These are phyloP conservation scores for Ceratocystis cacaofunesta DNA, from an alignment of 2,329 filamentous ascomycete species.

Conservation along the genomic window DNA sequence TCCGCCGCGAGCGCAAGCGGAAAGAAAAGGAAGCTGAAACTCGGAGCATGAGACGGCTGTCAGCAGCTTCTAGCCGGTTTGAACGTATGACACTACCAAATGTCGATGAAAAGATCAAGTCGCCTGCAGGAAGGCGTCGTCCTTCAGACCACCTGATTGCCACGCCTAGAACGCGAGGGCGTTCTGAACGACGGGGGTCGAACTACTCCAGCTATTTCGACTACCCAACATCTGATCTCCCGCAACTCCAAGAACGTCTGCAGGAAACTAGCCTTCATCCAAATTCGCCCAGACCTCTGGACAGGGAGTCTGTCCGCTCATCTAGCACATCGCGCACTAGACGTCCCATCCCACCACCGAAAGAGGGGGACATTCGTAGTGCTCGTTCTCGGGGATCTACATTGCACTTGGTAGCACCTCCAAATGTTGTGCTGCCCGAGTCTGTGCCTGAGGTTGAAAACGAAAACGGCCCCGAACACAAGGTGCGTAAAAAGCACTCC, in stretches of 20 bases:
- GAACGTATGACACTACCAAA: constrained; percentile 66
- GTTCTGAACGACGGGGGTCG: constrained; percentile 60
- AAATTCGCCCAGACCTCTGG: constrained; percentile 52
- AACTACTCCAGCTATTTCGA: constrained; percentile 49
- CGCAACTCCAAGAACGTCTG: constrained; percentile 51
- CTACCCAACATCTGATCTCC: constrained; percentile 56
- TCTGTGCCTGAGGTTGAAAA: constrained; percentile 18
- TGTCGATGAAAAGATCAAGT: constrained; percentile 54
- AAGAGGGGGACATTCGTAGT: constrained; percentile 56
- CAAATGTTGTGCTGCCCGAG: constrained; percentile 32
- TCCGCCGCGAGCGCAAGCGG: constrained; percentile 63
- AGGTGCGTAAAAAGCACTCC: constrained; percentile 41
- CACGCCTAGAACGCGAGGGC: constrained; percentile 55
- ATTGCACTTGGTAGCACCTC: constrained; percentile 65
- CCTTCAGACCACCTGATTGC: constrained; percentile 28
- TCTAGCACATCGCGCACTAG: constrained; percentile 63
- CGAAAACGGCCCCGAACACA: constrained; percentile 25
- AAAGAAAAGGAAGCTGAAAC: constrained; percentile 72
- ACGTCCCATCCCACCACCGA: constrained; percentile 66
- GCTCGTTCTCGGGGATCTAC: constrained; percentile 69
- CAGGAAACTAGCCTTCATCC: constrained; percentile 24
- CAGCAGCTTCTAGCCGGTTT: constrained; percentile 74
- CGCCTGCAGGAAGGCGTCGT: constrained; percentile 21
- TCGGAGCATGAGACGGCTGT: constrained; percentile 65
- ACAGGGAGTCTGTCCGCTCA: constrained; percentile 64